phyloP scores from a whole-genome alignment of 140 eudicot species.

The Stevia rebaudiana region DNA sequence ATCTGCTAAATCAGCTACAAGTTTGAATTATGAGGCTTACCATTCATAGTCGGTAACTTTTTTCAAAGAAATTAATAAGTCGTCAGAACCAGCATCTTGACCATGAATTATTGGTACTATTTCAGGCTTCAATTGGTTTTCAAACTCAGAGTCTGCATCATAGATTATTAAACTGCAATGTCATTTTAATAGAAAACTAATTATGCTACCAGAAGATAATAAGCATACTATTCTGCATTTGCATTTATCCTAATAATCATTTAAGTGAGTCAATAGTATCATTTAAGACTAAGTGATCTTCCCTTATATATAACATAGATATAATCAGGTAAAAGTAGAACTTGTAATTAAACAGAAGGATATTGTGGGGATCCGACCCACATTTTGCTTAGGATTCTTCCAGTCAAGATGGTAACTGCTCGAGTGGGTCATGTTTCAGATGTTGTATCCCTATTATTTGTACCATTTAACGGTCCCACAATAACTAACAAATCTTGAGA shows the following conservation, averaged over 20 bases:
- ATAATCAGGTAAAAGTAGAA: too few relatives aligned
- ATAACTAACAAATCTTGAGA: slow-evolving; percentile 19
- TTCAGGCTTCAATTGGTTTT: slow-evolving; percentile 31
- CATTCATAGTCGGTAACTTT: slow-evolving; percentile 58
- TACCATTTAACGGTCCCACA: slow-evolving; percentile 22
- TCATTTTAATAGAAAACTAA: slow-evolving; percentile 4
- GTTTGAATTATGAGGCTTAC: slow-evolving; percentile 33
- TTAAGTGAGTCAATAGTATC: too few relatives aligned
- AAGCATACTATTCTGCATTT: background rate
- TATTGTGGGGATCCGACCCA: slow-evolving; percentile 25
- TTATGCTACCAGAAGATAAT: background rate
- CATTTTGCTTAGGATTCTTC: slow-evolving; percentile 30
- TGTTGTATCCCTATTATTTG: slow-evolving; percentile 22
- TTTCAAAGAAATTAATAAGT: slow-evolving; percentile 36
- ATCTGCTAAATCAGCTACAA: slow-evolving; percentile 11
- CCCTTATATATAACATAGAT: too few relatives aligned
- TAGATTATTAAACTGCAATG: too few relatives aligned
- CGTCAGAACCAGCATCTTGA: slow-evolving; percentile 29
- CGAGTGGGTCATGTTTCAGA: slow-evolving; percentile 22
- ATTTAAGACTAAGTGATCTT: too few relatives aligned
- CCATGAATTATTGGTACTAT: slow-evolving; percentile 23
- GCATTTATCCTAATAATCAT: too few relatives aligned
- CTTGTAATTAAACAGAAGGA: slow-evolving; percentile 7
- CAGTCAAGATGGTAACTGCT: too few relatives aligned
- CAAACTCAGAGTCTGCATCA: slow-evolving; percentile 45